phyloP scores from a whole-genome alignment of 2,329 filamentous ascomycete genomes.

The Paecilomyces niveus region DNA sequence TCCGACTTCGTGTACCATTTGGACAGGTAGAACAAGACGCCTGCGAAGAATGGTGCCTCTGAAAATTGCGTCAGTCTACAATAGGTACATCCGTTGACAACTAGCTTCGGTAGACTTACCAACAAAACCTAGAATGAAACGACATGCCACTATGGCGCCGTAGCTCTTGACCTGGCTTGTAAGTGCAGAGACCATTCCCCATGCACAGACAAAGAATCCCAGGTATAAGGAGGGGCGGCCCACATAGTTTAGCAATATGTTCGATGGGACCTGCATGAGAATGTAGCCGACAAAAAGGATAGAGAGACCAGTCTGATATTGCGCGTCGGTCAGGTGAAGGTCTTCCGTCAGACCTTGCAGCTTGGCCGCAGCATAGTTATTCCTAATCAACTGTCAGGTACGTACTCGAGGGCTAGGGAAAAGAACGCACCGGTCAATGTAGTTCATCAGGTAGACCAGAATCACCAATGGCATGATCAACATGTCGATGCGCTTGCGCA shows the following conservation, averaged over 20 bases:
- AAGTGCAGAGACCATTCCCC: conserved; percentile 39
- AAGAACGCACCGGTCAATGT: conserved; percentile 34
- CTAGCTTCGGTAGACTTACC: conserved; percentile 9
- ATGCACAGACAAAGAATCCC: conserved; percentile 39
- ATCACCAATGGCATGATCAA: conserved; percentile 36
- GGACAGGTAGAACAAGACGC: conserved; percentile 42
- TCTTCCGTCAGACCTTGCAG: conserved; percentile 36
- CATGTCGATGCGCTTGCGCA: conserved; percentile 30
- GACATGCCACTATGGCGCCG: conserved; percentile 37
- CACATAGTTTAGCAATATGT: conserved; percentile 36
- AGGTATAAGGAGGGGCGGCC: conserved; percentile 38
- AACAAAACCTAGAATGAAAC: conserved; percentile 39
- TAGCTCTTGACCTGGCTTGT: conserved; percentile 38
- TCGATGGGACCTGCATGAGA: conserved; percentile 42
- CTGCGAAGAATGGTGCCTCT: conserved; percentile 43
- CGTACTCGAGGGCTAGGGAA: neutral
- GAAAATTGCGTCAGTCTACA: conserved; percentile 5
- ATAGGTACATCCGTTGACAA: neutral
- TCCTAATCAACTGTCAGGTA: conserved; percentile 15
- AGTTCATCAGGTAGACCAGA: conserved; percentile 38
- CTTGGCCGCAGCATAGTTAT: conserved; percentile 42
- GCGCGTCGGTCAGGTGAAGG: conserved; percentile 23
- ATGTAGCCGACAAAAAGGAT: conserved; percentile 41
- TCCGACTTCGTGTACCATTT: conserved; percentile 50
- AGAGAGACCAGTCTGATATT: conserved; percentile 37